phyloP scores from a whole-genome alignment of 2,329 filamentous ascomycete genomes.

The Arachnopeziza araneosa region DNA sequence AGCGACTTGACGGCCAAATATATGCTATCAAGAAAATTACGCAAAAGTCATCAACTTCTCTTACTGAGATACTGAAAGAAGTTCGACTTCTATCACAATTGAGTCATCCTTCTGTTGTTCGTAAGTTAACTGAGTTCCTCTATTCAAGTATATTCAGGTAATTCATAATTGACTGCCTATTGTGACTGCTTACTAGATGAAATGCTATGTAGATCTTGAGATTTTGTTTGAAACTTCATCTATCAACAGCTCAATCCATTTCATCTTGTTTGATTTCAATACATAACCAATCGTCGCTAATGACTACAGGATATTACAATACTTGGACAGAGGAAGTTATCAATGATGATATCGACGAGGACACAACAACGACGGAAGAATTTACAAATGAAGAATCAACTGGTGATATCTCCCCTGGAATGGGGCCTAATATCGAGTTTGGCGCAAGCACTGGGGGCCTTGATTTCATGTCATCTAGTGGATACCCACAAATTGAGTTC shows the following conservation, averaged over 20 bases:
- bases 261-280: not conserved
- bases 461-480: slow-evolving; percentile 89
- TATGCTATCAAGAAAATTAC: slow-evolving; percentile 98
- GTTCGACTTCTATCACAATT: slow-evolving; percentile 87
- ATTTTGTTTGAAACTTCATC: not conserved
- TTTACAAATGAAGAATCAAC: slow-evolving; percentile 23
- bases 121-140: slow-evolving; percentile 20
- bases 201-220: not conserved
- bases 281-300: not conserved
- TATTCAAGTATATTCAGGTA: not conserved
- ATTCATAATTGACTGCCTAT: not conserved
- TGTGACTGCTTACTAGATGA: not conserved
- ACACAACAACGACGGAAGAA: slow-evolving; percentile 44
- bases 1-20: slow-evolving; percentile 86
- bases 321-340: slow-evolving; percentile 81
- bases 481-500: slow-evolving; percentile 72
- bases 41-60: slow-evolving; percentile 68
- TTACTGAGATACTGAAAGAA: slow-evolving; percentile 79
- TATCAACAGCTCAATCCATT: not conserved
- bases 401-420: slow-evolving; percentile 23
- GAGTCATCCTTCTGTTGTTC: slow-evolving; percentile 69
- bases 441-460: slow-evolving; percentile 66
- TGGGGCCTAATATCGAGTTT: slow-evolving; percentile 26
- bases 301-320: slow-evolving; percentile 73
- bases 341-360: slow-evolving; percentile 51